Evolutionary conservation across 1,139 yeast genomes (phyloP).

Genomic region (Sugiyamaella novakii): DNA sequence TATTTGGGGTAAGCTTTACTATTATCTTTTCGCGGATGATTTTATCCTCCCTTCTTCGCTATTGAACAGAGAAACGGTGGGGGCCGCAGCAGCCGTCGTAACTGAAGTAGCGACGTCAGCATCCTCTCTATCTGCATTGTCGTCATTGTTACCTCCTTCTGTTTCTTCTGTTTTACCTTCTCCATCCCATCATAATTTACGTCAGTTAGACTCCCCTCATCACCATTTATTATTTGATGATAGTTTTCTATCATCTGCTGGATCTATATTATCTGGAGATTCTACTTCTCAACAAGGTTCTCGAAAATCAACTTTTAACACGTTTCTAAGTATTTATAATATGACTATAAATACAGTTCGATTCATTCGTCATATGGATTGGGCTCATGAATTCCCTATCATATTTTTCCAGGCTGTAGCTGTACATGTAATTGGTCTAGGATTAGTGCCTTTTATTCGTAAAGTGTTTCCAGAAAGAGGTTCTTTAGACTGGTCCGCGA

Average conservation of each 20-base stretch:
- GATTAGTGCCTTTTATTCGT: slow-evolving; percentile 35
- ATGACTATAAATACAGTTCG: slow-evolving; percentile 30
- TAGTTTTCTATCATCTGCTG: slow-evolving; percentile 14
- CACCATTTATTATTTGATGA: slow-evolving; percentile 20
- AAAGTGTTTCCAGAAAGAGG: slow-evolving; percentile 32
- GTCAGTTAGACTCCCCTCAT: slow-evolving; percentile 18
- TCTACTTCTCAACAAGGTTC: slow-evolving; percentile 10
- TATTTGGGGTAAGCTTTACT: slow-evolving; percentile 29
- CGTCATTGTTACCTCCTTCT: background rate
- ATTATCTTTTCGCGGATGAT: slow-evolving; percentile 21
- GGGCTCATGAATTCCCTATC: slow-evolving; percentile 37
- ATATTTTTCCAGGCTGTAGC: slow-evolving; percentile 36
- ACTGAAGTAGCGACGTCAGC: background rate
- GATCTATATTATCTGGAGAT: slow-evolving; percentile 17
- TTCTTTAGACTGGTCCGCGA: slow-evolving; percentile 18
- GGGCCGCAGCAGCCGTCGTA: background rate
- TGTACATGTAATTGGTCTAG: slow-evolving; percentile 37
- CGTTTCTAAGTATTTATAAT: slow-evolving; percentile 32
- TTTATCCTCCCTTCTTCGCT: slow-evolving; percentile 11
- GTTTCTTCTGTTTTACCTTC: slow-evolving; percentile 11
- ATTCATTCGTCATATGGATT: slow-evolving; percentile 34
- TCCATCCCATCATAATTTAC: slow-evolving; percentile 21
- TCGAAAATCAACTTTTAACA: slow-evolving; percentile 28
- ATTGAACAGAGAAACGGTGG: background rate
- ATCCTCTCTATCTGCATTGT: slow-evolving; percentile 3